phyloP scores from a whole-genome alignment of 805 yeast species.

The Kodamaea jinghongensis region DNA sequence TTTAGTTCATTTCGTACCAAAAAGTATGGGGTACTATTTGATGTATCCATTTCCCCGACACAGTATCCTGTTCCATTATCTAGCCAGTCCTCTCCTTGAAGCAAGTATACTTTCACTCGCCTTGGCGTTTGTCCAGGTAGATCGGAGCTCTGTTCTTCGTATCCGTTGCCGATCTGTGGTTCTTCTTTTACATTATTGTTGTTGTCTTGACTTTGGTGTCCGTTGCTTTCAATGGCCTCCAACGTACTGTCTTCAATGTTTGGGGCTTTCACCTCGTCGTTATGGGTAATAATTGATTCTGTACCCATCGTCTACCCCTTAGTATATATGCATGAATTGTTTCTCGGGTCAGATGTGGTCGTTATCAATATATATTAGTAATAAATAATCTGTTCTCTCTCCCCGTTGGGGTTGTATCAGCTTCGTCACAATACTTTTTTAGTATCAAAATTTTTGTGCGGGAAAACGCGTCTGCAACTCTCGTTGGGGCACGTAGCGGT shows the following conservation, averaged over 20 bases:
- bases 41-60: conserved; percentile 57
- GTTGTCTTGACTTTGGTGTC: not conserved
- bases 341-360: no score
- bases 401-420: not conserved
- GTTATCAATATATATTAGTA: no score
- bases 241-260: not conserved
- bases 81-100: conserved; percentile 81
- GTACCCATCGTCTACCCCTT: conserved; percentile 3
- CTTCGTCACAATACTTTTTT: not conserved
- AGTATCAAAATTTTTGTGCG: conserved; percentile 4
- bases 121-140: conserved; percentile 44
- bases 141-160: not conserved
- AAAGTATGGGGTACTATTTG: conserved; percentile 50
- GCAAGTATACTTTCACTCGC: conserved; percentile 86
- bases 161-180: not conserved
- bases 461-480: conserved; percentile 4
- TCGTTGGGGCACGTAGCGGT: no score
- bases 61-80: conserved; percentile 94
- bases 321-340: no score
- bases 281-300: conserved; percentile 1
- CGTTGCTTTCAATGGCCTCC: not conserved
- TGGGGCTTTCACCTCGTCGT: not conserved
- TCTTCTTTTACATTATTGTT: conserved; percentile 2
- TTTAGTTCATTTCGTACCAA: conserved; percentile 71
- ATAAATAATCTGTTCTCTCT: no score